Conservation (phyloP, 2,329 filamentous ascomycete genomes). For the Colletotrichum incanum region DNA sequence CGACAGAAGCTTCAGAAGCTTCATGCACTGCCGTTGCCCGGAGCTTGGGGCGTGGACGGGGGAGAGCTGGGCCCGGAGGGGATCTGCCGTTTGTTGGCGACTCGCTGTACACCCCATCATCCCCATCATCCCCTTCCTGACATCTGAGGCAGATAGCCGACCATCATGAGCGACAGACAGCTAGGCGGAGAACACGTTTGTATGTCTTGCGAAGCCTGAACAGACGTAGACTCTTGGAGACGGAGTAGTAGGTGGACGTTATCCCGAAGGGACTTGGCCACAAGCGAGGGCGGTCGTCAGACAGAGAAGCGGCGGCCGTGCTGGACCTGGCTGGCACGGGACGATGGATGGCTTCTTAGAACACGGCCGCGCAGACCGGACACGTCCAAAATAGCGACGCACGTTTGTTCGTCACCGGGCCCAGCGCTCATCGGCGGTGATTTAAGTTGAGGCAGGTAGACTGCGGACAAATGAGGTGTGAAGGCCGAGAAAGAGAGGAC, state of each 20-base stretch:
- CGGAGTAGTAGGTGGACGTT: not conserved
- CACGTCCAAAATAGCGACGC: slow-evolving; percentile 10
- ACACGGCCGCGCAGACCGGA: slow-evolving; percentile 5
- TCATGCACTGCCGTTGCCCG: slow-evolving; percentile 29
- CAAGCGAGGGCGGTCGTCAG: not conserved
- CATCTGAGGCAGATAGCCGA: not conserved
- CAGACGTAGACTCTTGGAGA: not conserved
- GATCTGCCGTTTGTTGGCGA: not conserved
- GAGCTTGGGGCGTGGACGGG: slow-evolving; percentile 15
- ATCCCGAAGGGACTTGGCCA: not conserved
- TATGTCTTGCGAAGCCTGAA: not conserved
- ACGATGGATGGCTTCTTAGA: slow-evolving; percentile 6
- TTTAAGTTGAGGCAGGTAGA: slow-evolving; percentile 6
- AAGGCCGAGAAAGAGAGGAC: not conserved
- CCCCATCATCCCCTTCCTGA: not conserved
- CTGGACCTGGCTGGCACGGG: slow-evolving; percentile 26
- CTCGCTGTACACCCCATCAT: not conserved
- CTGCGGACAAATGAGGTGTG: not conserved
- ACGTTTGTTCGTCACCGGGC: not conserved
- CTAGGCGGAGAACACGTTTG: not conserved
- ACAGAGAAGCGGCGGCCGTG: slow-evolving; percentile 10
- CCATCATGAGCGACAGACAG: not conserved
- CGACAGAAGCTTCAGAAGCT: slow-evolving; percentile 43
- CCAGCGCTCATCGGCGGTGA: slow-evolving; percentile 23
- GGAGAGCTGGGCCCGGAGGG: slow-evolving; percentile 9